Conservation (phyloP, 2,329 filamentous ascomycete genomes). For the Exophiala viscosa region DNA sequence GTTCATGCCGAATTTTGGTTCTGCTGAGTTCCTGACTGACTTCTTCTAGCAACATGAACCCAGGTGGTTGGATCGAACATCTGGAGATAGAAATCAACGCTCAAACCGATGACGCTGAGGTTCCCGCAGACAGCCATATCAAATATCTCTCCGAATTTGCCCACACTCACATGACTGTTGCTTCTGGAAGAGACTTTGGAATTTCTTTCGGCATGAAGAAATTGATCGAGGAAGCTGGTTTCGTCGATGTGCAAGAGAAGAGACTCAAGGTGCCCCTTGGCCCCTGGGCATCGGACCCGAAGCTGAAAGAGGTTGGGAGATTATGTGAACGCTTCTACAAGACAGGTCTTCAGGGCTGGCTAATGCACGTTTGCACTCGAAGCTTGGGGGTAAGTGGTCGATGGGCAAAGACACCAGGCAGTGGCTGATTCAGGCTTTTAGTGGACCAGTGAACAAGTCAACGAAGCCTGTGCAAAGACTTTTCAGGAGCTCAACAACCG, state of each 20-base stretch:
- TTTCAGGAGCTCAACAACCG: constrained; percentile 25
- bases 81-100: constrained; percentile 28
- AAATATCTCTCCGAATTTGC: constrained; percentile 21
- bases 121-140: constrained; percentile 23
- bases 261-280: constrained; percentile 42
- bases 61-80: constrained; percentile 38
- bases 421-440: constrained; percentile 12
- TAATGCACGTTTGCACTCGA: constrained; percentile 28
- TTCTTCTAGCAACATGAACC: constrained; percentile 33
- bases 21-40: not conserved
- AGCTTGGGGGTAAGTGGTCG: constrained; percentile 26
- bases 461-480: constrained; percentile 18
- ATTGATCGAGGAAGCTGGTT: constrained; percentile 38
- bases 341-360: constrained; percentile 31
- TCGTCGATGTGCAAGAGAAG: constrained; percentile 43
- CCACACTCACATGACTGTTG: constrained; percentile 16
- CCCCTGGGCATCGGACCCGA: constrained; percentile 38
- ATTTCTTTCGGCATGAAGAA: constrained; percentile 30
- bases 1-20: not conserved
- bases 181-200: constrained; percentile 29
- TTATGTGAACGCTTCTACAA: constrained; percentile 31
- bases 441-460: constrained; percentile 32
- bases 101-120: constrained; percentile 28
- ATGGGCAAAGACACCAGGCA: not conserved
- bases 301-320: constrained; percentile 38